Percentiles rank a stretch among this genome's conserved stretches.
phyloP scores from a whole-genome alignment of 352 stramenopile species.

The Phytophthora aleatoria region DNA sequence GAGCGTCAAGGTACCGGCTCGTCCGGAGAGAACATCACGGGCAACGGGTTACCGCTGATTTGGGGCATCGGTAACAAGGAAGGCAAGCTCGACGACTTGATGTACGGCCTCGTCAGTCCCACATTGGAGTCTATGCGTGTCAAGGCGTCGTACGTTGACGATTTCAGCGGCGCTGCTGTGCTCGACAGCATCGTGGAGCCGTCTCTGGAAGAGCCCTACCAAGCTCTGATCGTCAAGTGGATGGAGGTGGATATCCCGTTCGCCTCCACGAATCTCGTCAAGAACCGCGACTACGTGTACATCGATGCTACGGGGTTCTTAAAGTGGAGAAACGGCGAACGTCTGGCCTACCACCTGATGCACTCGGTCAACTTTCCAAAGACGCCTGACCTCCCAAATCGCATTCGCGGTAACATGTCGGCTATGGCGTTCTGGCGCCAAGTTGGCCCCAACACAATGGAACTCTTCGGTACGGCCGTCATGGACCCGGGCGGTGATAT shows the following conservation, averaged over 20 bases:
- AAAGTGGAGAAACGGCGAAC: slow-evolving; percentile 28
- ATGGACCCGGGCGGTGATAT: slow-evolving; percentile 41
- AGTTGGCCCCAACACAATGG: slow-evolving; percentile 41
- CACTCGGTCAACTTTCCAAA: slow-evolving; percentile 44
- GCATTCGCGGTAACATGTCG: slow-evolving; percentile 52
- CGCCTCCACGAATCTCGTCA: slow-evolving; percentile 40
- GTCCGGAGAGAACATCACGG: slow-evolving; percentile 22
- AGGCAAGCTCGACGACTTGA: slow-evolving; percentile 49
- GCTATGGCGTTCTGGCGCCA: slow-evolving; percentile 53
- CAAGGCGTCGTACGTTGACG: slow-evolving; percentile 49
- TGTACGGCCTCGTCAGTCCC: slow-evolving; percentile 52
- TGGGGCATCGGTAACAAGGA: slow-evolving; percentile 39
- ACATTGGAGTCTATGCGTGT: slow-evolving; percentile 57
- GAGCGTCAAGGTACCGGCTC: slow-evolving; percentile 19
- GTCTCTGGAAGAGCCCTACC: slow-evolving; percentile 43
- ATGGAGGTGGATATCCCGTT: slow-evolving; percentile 54
- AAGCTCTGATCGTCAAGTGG: slow-evolving; percentile 41
- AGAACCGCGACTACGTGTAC: slow-evolving; percentile 45
- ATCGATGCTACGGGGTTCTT: slow-evolving; percentile 37
- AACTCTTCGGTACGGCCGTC: slow-evolving; percentile 46
- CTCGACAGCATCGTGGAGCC: slow-evolving; percentile 59
- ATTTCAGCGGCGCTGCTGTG: slow-evolving; percentile 54
- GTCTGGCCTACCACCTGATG: slow-evolving; percentile 40
- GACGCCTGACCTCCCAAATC: slow-evolving; percentile 41
- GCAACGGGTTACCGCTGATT: slow-evolving; percentile 38